Evolutionary conservation across 2,329 filamentous ascomycete genomes (phyloP).

Genomic region (Sporothrix mexicana): DNA sequence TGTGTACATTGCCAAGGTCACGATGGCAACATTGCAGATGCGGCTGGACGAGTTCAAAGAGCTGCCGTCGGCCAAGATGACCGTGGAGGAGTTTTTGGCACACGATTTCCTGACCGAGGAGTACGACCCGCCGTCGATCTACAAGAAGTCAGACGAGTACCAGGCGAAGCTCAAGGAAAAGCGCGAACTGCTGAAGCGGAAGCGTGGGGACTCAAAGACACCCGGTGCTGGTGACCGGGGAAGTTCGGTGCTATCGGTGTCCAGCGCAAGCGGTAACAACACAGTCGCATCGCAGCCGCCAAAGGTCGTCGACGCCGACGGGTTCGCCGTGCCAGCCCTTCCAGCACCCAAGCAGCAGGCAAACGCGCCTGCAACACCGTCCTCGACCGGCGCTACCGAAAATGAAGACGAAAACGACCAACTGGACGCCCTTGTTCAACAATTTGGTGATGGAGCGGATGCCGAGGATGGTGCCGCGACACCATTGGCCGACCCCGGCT

Average conservation of each 20-base stretch:
- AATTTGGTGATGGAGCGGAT: constrained; percentile 51
- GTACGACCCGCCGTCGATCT: constrained; percentile 84
- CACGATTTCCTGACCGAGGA: constrained; percentile 55
- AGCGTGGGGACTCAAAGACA: constrained; percentile 44
- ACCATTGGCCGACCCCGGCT: constrained; percentile 23
- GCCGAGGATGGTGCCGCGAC: constrained; percentile 32
- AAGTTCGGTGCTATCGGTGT: constrained; percentile 17
- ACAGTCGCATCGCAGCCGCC: background rate
- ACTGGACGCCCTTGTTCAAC: constrained; percentile 51
- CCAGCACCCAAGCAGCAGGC: constrained; percentile 43
- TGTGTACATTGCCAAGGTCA: constrained; percentile 97
- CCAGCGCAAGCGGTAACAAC: background rate
- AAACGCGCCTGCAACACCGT: constrained; percentile 1
- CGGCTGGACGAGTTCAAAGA: constrained; percentile 90
- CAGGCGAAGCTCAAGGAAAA: constrained; percentile 59
- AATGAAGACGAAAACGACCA: constrained; percentile 40
- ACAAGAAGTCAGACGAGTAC: constrained; percentile 67
- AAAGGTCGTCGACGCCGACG: constrained; percentile 62
- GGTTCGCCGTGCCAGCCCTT: constrained; percentile 67
- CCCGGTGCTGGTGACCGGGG: constrained; percentile 29
- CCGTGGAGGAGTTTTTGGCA: constrained; percentile 81
- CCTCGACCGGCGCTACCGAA: background rate
- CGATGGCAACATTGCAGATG: constrained; percentile 88
- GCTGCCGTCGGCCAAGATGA: constrained; percentile 82
- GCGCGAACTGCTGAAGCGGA: constrained; percentile 53